Percentiles rank a stretch among this genome's conserved stretches.
phyloP scores from a whole-genome alignment of 2,329 filamentous ascomycete genomes.

The Xylariaceae sp. region DNA sequence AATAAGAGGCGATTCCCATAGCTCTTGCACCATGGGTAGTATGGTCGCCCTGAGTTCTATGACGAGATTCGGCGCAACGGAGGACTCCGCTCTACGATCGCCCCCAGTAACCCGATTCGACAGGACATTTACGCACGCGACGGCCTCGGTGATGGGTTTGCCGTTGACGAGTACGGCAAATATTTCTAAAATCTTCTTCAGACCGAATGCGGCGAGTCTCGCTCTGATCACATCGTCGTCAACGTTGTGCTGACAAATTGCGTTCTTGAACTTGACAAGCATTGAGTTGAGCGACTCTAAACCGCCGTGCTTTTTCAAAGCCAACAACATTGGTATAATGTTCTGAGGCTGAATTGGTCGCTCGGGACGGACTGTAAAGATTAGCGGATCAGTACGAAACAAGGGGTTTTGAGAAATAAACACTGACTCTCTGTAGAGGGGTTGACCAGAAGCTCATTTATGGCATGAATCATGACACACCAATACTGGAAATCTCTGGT shows the following conservation, averaged over 20 bases:
- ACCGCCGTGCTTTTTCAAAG: constrained; percentile 78
- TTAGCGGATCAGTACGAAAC: constrained; percentile 27
- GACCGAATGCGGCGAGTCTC: constrained; percentile 50
- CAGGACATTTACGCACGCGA: constrained; percentile 47
- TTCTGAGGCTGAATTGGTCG: constrained; percentile 49
- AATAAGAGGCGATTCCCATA: constrained; percentile 82
- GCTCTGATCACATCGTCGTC: constrained; percentile 42
- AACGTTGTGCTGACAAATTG: constrained; percentile 40
- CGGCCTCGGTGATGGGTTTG: constrained; percentile 75
- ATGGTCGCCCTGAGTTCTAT: constrained; percentile 80
- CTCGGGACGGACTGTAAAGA: constrained; percentile 37
- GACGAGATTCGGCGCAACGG: constrained; percentile 65
- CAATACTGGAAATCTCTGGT: constrained; percentile 71
- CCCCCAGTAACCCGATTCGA: constrained; percentile 33
- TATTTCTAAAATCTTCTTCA: constrained; percentile 80
- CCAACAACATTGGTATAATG: constrained; percentile 72
- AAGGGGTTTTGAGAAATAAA: constrained; percentile 4
- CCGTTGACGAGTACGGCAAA: constrained; percentile 71
- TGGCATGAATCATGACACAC: constrained; percentile 71
- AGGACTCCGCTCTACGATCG: constrained; percentile 39
- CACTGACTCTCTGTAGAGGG: constrained; percentile 36
- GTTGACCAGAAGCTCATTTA: constrained; percentile 76
- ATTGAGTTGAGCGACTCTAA: constrained; percentile 69
- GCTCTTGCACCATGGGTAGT: constrained; percentile 65
- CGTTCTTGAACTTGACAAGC: constrained; percentile 61